Evolutionary conservation across 192 early-diverging fungal genomes (phyloP), one percentile per base, ranked within the genome.

Genomic region (Coemansia sp.): DNA sequence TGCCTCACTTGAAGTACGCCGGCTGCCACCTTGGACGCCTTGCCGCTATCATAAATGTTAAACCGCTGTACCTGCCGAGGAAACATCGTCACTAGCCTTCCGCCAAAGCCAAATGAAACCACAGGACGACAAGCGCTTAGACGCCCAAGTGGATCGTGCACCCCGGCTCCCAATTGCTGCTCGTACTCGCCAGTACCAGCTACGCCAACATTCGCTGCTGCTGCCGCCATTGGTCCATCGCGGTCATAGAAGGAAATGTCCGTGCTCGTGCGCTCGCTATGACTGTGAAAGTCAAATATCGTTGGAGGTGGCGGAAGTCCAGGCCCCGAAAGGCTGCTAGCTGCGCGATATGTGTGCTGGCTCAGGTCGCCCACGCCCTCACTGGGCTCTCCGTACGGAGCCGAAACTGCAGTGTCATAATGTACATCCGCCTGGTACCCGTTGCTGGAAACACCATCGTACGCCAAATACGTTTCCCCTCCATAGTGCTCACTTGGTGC

Each of bases 21-120:
- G 43, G 87, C 84, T 52, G 81, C 76, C 52, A 70, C 58, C 68
- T 87, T 89, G 18, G 72, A 68, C 16, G 78, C 75, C 24, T 72
- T 78, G 62, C 67, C 72, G 27, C 69, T 68, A 20, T 78, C 70
- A 39, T 84, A 73, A 15, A 75, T 71, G 47, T 78, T 85, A 46
- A 88, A 82, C 47, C 85, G 78, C 81, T 89, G 86, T 9, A 90
- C 87, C 18, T 80, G 75, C 29, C 78, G 85, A 55, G 91, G 91
- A 69, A 92, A 90, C 72, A 89, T 89, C 4, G 86, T 86, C 50
- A 87, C 76, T n/a, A 93, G 70, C 55, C 85, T 80, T 31, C 92
- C 92, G 64, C 92, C 92, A 82, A 93, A 91, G n/a, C 92, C 92
- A 77, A 93, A 92, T 0, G 90, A 79, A 18, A 88, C 78, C 31